phyloP scores from a whole-genome alignment of 176 grass and related monocot species.

The Phragmites australis region DNA sequence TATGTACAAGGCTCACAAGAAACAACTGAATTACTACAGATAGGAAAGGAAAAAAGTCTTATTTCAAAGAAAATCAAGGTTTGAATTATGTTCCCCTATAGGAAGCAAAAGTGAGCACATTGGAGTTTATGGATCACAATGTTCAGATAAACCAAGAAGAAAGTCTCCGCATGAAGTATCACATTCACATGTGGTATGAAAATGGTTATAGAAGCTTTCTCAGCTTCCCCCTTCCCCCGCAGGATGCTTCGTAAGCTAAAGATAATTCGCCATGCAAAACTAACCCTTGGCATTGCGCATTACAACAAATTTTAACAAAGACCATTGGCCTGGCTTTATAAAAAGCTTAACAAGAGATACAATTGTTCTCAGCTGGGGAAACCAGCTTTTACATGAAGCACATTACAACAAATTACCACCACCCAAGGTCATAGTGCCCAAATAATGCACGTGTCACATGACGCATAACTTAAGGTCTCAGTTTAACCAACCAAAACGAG shows the following conservation, averaged over 20 bases:
- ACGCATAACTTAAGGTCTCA: not conserved
- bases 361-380: no score
- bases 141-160: not conserved
- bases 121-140: not conserved
- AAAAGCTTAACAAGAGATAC: no score
- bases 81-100: not conserved
- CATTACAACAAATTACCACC: not conserved
- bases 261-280: not conserved
- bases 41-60: not conserved
- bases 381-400: no score
- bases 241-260: conserved; percentile 26
- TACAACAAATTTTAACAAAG: no score
- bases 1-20: not conserved
- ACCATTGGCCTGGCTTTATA: no score
- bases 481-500: not conserved
- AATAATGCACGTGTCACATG: not conserved
- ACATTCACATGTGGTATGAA: not conserved
- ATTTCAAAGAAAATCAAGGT: not conserved
- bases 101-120: not conserved
- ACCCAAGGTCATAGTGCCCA: not conserved
- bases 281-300: not conserved
- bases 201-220: no score
- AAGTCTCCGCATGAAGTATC: not conserved
- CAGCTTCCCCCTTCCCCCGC: no score
- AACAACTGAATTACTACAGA: not conserved